These are phyloP conservation scores for Bipolaris cookei DNA, from an alignment of 2,329 filamentous ascomycete species.

Conservation along the genomic window DNA sequence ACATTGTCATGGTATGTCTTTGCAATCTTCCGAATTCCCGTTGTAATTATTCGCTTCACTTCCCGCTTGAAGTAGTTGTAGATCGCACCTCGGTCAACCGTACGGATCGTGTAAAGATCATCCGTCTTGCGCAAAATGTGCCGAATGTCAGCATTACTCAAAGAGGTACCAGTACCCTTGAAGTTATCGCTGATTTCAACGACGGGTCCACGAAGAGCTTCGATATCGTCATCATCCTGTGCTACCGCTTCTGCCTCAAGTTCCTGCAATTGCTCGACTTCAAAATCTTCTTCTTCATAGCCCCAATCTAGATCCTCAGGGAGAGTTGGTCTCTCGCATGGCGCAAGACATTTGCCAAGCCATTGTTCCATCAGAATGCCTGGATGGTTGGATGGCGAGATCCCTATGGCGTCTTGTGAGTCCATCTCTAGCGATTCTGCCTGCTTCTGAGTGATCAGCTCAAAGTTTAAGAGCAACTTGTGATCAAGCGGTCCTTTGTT, in stretches of 20 bases:
- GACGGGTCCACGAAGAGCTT: slow-evolving; percentile 45
- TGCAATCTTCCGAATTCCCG: slow-evolving; percentile 59
- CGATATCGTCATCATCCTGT: slow-evolving; percentile 60
- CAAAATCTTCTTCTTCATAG: slow-evolving; percentile 66
- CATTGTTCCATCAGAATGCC: slow-evolving; percentile 59
- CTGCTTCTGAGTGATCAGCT: slow-evolving; percentile 68
- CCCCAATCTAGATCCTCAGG: slow-evolving; percentile 60
- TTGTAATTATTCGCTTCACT: slow-evolving; percentile 57
- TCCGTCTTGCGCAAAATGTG: slow-evolving; percentile 47
- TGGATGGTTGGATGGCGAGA: slow-evolving; percentile 34
- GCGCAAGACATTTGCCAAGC: slow-evolving; percentile 61
- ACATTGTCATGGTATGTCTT: slow-evolving; percentile 59
- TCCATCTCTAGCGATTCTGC: slow-evolving; percentile 64
- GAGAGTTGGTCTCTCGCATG: slow-evolving; percentile 54
- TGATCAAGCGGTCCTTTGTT: slow-evolving; percentile 31
- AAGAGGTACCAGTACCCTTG: slow-evolving; percentile 34
- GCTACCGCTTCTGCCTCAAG: slow-evolving; percentile 63
- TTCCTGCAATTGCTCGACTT: slow-evolving; percentile 66
- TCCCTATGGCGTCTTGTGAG: slow-evolving; percentile 53
- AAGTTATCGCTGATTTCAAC: slow-evolving; percentile 50
- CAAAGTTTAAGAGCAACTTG: slow-evolving; percentile 58
- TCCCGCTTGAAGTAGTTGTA: slow-evolving; percentile 69
- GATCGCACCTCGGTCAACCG: slow-evolving; percentile 64
- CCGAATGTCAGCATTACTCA: slow-evolving; percentile 44
- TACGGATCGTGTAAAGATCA: slow-evolving; percentile 68